These are phyloP conservation scores for Leccinum ponderosum DNA, from an alignment of 1,284 basidiomycete genomes.

Conservation along the genomic window DNA sequence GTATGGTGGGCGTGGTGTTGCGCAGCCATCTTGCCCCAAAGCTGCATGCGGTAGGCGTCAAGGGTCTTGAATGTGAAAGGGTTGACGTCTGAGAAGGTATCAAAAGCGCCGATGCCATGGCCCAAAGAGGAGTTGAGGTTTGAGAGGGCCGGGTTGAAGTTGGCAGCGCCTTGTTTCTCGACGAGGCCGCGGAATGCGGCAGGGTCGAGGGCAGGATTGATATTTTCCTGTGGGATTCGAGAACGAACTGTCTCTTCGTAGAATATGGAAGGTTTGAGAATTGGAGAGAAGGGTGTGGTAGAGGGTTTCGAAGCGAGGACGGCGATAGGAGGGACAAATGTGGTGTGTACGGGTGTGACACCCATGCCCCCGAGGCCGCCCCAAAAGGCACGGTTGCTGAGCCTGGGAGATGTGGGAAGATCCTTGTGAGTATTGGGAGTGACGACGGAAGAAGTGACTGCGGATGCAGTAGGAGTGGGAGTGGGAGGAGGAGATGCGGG, in stretches of 20 bases:
- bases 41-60: slow-evolving; percentile 84
- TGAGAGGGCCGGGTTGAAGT: slow-evolving; percentile 28
- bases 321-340: slow-evolving; percentile 65
- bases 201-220: slow-evolving; percentile 62
- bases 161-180: slow-evolving; percentile 32
- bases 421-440: slow-evolving; percentile 86
- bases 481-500: slow-evolving; percentile 40
- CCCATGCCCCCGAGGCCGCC: slow-evolving; percentile 69
- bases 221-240: slow-evolving; percentile 63
- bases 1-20: slow-evolving; percentile 39
- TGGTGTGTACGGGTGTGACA: slow-evolving; percentile 83
- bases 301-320: slow-evolving; percentile 29
- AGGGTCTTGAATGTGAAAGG: slow-evolving; percentile 82
- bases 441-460: slow-evolving; percentile 40
- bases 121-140: slow-evolving; percentile 20
- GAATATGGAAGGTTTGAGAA: slow-evolving; percentile 32
- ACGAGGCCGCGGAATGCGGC: slow-evolving; percentile 20
- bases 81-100: slow-evolving; percentile 73
- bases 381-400: slow-evolving; percentile 66
- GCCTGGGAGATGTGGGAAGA: slow-evolving; percentile 61
- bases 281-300: slow-evolving; percentile 20
- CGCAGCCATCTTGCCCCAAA: slow-evolving; percentile 81
- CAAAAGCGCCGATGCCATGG: slow-evolving; percentile 48
- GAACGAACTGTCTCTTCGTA: slow-evolving; percentile 30
- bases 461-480: slow-evolving; percentile 17